Conservation (phyloP, 768 basidiomycete genomes). For the Hygrophoropsis aurantiaca region DNA sequence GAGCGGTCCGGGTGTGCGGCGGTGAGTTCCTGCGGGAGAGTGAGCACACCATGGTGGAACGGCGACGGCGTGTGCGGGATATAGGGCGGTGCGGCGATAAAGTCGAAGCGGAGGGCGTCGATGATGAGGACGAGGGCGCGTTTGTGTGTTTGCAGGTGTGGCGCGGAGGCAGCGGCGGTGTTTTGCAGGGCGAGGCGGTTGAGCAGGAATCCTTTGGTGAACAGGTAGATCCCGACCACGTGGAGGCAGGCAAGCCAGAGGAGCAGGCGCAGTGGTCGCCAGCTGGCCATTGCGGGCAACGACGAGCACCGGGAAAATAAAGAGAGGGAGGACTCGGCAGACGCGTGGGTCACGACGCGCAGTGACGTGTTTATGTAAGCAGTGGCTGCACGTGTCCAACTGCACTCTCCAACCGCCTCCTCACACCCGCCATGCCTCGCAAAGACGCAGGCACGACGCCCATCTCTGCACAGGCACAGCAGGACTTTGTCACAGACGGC, state of each 20-base stretch:
- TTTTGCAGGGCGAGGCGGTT: conserved; percentile 49
- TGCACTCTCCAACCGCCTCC: background rate
- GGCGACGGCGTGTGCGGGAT: conserved; percentile 60
- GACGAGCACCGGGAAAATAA: too few relatives aligned
- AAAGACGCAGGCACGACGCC: conserved; percentile 57
- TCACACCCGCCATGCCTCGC: conserved; percentile 54
- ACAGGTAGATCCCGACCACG: conserved; percentile 79
- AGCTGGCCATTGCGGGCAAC: too few relatives aligned
- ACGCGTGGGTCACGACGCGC: too few relatives aligned
- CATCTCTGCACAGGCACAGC: conserved; percentile 74
- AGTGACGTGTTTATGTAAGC: too few relatives aligned
- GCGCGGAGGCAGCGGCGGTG: conserved; percentile 33
- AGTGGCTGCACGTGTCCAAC: too few relatives aligned
- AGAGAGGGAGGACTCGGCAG: too few relatives aligned
- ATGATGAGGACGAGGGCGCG: conserved; percentile 85
- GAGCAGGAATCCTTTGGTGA: conserved; percentile 90
- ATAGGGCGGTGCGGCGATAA: conserved; percentile 66
- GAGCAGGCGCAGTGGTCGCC: conserved; percentile 31
- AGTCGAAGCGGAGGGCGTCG: conserved; percentile 93
- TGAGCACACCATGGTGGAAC: conserved; percentile 81
- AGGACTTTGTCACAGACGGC: conserved; percentile 77
- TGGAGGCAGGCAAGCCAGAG: conserved; percentile 69
- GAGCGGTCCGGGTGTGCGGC: conserved; percentile 64
- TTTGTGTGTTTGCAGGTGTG: conserved; percentile 61
- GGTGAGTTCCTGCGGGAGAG: conserved; percentile 74